Evolutionary conservation across 2,329 filamentous ascomycete species (phyloP), one percentile per base, ranked within the genome.

Genomic region (Botrytis medusae): DNA sequence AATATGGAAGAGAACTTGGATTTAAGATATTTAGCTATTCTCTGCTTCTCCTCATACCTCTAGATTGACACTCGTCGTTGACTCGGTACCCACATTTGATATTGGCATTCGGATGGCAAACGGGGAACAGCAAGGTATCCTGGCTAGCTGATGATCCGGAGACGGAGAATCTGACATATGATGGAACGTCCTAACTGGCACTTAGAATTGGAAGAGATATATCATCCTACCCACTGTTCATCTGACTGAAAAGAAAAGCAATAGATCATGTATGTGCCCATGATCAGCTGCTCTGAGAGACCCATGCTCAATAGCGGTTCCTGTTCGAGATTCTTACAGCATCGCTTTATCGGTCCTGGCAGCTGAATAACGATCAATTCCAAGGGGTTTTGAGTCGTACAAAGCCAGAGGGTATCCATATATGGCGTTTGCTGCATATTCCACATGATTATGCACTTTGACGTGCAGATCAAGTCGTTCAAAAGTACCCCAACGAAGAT

Each of bases 101-200:
- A 54, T 46, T 25, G n/a, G n/a, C 44, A 69, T 37, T 54, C 67
- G 67, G 20, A 34, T 60, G 25, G 65, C 48, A 68, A 68, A 57
- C 48, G 34, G 65, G 59, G 32, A 29, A 57, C 37, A 25, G 51
- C 40, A 69, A 60, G 67, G 67, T 61, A 69, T 69, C 51, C 54
- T 60, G 18, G 67, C n/a, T 57, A 29, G 12, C 34, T 40, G 20
- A n/a, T 60, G 2, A 34, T 44, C n/a, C 20, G 7, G 54, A 20
- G 37, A 4, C n/a, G 29, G 44, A 25, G 4, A 54, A 37, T 48
- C 29, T 32, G 22, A 71, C 20, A 64, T 44, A 51, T 54, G 34
- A 57, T 63, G 29, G 68, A 25, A 62, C 22, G 16, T 29, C 42
- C 57, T 44, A 48, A 37, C 40, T 22, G 22, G 25, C 4, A 37